These are phyloP conservation scores for Rhododendron ovatum DNA, from an alignment of 148 eudicot genomes.

Conservation along the genomic window DNA sequence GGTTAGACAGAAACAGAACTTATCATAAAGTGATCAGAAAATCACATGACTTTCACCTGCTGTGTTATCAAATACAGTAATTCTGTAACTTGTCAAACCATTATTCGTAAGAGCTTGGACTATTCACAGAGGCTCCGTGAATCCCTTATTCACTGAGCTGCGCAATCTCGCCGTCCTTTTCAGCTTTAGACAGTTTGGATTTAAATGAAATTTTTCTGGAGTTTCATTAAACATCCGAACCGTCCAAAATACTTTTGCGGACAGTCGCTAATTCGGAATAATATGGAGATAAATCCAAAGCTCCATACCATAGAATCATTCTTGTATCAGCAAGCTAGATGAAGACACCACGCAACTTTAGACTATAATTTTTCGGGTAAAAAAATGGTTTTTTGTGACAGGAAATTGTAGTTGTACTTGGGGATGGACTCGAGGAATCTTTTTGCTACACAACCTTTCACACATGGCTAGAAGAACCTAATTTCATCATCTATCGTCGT, in stretches of 20 bases:
- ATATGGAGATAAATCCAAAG: not conserved
- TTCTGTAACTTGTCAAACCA: not conserved
- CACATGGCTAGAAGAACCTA: not conserved
- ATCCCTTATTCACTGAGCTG: too few relatives aligned
- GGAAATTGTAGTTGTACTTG: not conserved
- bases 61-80: not conserved
- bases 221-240: too few relatives aligned
- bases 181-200: too few relatives aligned
- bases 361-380: not conserved
- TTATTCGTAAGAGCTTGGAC: not conserved
- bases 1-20: not conserved
- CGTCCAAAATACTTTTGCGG: too few relatives aligned
- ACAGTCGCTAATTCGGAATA: not conserved
- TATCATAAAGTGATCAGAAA: not conserved
- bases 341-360: not conserved
- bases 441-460: not conserved
- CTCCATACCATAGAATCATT: not conserved
- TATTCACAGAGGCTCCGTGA: too few relatives aligned
- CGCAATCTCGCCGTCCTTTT: too few relatives aligned
- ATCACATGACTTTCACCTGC: not conserved
- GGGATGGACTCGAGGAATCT: not conserved
- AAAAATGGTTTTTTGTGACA: not conserved
- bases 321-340: not conserved
- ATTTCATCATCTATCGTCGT: not conserved
- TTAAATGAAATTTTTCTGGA: too few relatives aligned